Evolutionary conservation across 2,329 filamentous ascomycete species (phyloP), one percentile per base, ranked within the genome.

Genomic region (Chaetoscypha palmicola): DNA sequence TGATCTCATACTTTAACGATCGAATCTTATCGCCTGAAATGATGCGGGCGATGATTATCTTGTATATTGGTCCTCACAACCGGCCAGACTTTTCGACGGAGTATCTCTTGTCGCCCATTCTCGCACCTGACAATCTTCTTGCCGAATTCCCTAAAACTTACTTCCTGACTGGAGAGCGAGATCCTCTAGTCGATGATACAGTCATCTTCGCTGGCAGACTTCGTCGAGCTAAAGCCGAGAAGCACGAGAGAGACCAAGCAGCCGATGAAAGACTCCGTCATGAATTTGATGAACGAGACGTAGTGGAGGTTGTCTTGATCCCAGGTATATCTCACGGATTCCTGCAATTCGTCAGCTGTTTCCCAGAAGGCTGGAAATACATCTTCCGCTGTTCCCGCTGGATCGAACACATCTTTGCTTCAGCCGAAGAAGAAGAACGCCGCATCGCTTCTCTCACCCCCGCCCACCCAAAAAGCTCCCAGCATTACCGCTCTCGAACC

Each of bases 1-100:
- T 95, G 79, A 94, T 98, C 26, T 96, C 91, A 0, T 97, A 97
- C 66, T 94, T 96, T 64, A 92, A 94, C 63, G 92, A 98, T 64
- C 83, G 92, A 21, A 86, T 98, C 21, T 73, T 98, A 11, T 91
- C 88, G 0, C 91, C 92, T 0, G 92, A 98, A 65, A 95, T 97
- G 88, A 96, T 97, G 84, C 85, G 92, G 23, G 88, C 90, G 51
- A 97, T 98, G 90, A 95, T 98, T 53, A 94, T 98, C 53, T 73
- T 98, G 3, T 98, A 98, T 63, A 86, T 98, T 43, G 92, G 92
- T 1, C 89, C 90, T 0, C 86, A 96, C 61, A 87, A 92, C 63
- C 83, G 90, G 1, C 92, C 92, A 0, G 89, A 97, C 61, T 97
- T 98, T 63, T 79, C 79, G 21, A 87, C 86, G 5, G 91, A 98